phyloP scores from a whole-genome alignment of 116 monocot genomes.

The Trichopus zeylanicus region DNA sequence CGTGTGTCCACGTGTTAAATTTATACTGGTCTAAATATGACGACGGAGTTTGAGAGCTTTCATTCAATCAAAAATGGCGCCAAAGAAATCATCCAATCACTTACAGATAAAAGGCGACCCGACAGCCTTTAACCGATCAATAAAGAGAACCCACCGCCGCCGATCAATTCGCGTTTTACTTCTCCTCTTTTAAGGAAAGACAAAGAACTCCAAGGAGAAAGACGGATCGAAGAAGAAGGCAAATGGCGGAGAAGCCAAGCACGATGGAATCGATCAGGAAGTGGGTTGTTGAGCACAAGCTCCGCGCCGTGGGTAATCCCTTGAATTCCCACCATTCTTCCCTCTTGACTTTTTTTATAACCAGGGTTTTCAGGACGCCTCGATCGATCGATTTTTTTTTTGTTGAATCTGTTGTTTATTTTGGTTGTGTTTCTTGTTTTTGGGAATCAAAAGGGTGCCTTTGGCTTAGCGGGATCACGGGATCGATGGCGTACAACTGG shows the following conservation, averaged over 20 bases:
- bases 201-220: not conserved
- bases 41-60: no score
- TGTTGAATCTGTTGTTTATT: constrained; percentile 5
- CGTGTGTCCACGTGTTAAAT: no score
- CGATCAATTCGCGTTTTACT: not conserved
- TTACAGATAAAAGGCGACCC: no score
- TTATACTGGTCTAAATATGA: no score
- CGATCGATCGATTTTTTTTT: not conserved
- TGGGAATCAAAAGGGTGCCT: constrained; percentile 33
- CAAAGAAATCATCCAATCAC: no score
- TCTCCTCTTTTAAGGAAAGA: not conserved
- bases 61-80: no score
- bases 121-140: no score
- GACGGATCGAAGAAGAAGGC: not conserved
- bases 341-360: not conserved
- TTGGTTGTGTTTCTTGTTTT: not conserved
- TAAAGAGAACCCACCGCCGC: no score
- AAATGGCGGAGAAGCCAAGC: constrained; percentile 44
- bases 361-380: no score
- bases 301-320: constrained; percentile 60
- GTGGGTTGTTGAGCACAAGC: constrained; percentile 78
- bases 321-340: not conserved
- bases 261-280: constrained; percentile 47
- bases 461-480: constrained; percentile 70
- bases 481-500: constrained; percentile 85